Percentiles rank a stretch among this genome's conserved stretches.
These are phyloP conservation scores for Boechera stricta DNA, from an alignment of 345 rosid genomes.

Conservation along the genomic window DNA sequence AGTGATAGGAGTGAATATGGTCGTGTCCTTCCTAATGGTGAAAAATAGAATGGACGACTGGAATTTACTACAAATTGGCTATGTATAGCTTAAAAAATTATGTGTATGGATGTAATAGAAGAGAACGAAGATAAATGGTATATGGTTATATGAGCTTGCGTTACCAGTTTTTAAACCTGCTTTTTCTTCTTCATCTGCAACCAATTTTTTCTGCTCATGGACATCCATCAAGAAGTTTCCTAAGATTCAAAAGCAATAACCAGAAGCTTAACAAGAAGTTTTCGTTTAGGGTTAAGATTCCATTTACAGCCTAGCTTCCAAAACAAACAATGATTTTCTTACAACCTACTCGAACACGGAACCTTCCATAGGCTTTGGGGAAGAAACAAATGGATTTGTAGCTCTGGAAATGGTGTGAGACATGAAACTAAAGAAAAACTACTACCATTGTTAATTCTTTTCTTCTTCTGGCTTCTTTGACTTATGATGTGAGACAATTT, in stretches of 20 bases:
- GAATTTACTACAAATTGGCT: constrained; percentile 44
- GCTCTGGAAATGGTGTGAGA: constrained; percentile 6
- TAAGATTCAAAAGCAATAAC: constrained; percentile 22
- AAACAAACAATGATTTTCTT: constrained; percentile 22
- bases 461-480: constrained; percentile 25
- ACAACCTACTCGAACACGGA: constrained; percentile 8
- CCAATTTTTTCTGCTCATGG: neutral
- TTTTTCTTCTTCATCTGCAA: constrained; percentile 13
- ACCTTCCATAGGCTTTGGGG: constrained; percentile 8
- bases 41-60: constrained; percentile 44
- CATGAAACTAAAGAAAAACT: constrained; percentile 5
- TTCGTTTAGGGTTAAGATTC: neutral
- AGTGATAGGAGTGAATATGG: constrained; percentile 39
- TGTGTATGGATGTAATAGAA: constrained; percentile 36
- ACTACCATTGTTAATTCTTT: neutral
- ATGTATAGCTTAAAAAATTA: constrained; percentile 32
- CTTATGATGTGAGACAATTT: constrained; percentile 16
- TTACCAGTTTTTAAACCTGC: constrained; percentile 13
- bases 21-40: constrained; percentile 34
- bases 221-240: constrained; percentile 7
- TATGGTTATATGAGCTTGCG: constrained; percentile 37
- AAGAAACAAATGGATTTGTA: neutral
- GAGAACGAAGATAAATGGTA: constrained; percentile 14
- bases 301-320: constrained; percentile 18
- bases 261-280: constrained; percentile 28